Percentiles rank a stretch among this genome's conserved stretches.
phyloP scores from a whole-genome alignment of 805 yeast genomes.

The Nakazawaea holstii region DNA sequence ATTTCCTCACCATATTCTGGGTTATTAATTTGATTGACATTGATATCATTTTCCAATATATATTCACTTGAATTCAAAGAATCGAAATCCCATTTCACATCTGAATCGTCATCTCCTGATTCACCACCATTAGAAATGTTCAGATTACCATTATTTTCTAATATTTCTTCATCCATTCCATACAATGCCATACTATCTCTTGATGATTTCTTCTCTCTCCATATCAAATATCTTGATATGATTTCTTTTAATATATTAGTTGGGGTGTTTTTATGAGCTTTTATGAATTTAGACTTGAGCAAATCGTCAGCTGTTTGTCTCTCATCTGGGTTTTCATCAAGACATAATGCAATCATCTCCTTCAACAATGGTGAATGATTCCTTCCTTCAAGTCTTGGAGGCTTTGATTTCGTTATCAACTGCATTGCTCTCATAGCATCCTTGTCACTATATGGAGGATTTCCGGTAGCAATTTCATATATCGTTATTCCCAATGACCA shows the following conservation, averaged over 20 bases:
- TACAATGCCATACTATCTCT: constrained; percentile 42
- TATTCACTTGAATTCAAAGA: constrained; percentile 71
- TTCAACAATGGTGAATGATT: constrained; percentile 71
- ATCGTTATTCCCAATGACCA: constrained; percentile 97
- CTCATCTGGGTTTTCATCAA: constrained; percentile 90
- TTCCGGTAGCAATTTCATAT: constrained; percentile 93
- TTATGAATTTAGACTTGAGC: constrained; percentile 67
- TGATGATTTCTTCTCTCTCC: constrained; percentile 65
- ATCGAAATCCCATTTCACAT: constrained; percentile 86
- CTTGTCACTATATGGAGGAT: constrained; percentile 94
- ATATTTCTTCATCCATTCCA: constrained; percentile 33
- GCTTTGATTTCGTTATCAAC: constrained; percentile 85
- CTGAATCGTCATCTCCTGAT: constrained; percentile 26
- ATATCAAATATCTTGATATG: constrained; percentile 62
- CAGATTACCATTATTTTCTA: constrained; percentile 17
- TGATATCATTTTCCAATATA: constrained; percentile 64
- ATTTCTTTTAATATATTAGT: constrained; percentile 65
- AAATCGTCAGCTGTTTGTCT: constrained; percentile 85
- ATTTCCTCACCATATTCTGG: constrained; percentile 12
- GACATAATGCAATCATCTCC: constrained; percentile 84
- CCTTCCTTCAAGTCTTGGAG: constrained; percentile 91
- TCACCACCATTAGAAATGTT: constrained; percentile 19
- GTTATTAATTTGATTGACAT: constrained; percentile 19
- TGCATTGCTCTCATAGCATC: constrained; percentile 96
- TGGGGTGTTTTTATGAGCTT: constrained; percentile 52